Base-by-base conservation (phyloP, 2,329 filamentous ascomycete species). In the Pseudogymnoascus sp. region DNA sequence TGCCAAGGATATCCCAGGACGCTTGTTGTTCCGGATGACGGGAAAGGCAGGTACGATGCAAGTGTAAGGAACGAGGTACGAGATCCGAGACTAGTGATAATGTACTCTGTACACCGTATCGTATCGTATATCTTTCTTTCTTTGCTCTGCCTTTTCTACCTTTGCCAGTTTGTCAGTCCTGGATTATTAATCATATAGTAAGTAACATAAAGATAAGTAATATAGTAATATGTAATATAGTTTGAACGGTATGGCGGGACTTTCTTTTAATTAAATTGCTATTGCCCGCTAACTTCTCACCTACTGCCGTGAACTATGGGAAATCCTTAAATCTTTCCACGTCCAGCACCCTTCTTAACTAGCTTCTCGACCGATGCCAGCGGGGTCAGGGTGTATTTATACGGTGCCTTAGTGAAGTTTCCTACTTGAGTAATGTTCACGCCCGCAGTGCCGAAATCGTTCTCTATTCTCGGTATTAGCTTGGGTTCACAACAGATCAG, bases 371-470 rank as follows among this genome's bases (percentile, higher is more conserved):
- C 50, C 11, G 26, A 33, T 33, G n/a, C 16, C 50, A 56, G 10
- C 10, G n/a, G 8, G 6, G 50, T 56, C 26, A 56, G 50, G 4
- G n/a, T 33, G 16, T 13, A 56, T 2, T 11, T 13, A 21, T 56
- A 56, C 10, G 50, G 50, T 13, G 78, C 80, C 68, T 75, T 74
- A 3, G 75, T 78, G 64, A 83, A 81, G 61, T 76, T 75, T 2
- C 81, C 81, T 4, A 77, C 74, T 67, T 77, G 78, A 0, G 81
- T 83, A 33, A 83, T 82, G 63, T 84, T 84, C 50, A 82, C 76
- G 0, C 70, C 70, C 0, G 78, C 78, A 2, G 69, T 65, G 1
- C 81, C 81, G 69, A 77, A 84, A 44, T 83, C 80, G 67, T 83
- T 78, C 64, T 72, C 74, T 73, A 66, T 5, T 4, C 0, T n/a